Evolutionary conservation across 345 rosid species (phyloP), one percentile per base, ranked within the genome.

Genomic region (Acer saccharum): DNA sequence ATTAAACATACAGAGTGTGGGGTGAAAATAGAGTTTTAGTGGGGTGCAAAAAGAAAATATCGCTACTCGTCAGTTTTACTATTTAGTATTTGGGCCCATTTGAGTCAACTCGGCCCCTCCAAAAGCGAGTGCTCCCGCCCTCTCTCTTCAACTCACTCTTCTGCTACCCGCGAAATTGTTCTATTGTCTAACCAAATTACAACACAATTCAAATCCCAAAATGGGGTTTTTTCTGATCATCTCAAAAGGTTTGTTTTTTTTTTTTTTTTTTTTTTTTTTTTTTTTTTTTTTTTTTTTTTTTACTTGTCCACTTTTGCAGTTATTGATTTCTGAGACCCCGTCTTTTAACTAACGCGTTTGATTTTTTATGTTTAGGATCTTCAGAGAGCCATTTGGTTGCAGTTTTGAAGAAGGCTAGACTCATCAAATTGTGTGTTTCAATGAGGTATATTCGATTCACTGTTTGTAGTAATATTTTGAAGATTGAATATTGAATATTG

Each of bases 301-400:
- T 43, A 4, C 46, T 9, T 7, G 10, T 43, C 10, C 39, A 35
- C 39, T 35, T 35, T 43, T 43, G 46, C 46, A 43, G 46, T 43
- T 46, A 46, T 46, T 46, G 12, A 10, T 11, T 46, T 9, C 11
- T 46, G 50, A 46, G 50, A 46, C 50, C 3, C 50, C 50, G 10
- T 46, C 13, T 46, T 46, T 9, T 46, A 46, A 1, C 50, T 1
- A 10, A 46, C 3, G 2, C 13, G 50, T 46, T 46, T 46, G 50
- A 43, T 8, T 9, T 46, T 46, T 46, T 46, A 9, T 35, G 50
- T 60, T 7, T 60, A 60, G 64, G 27, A 60, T 7, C 3, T 60
- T 17, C 18, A 72, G 65, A 27, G 66, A 72, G 52, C 35, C 20
- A 6, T 72, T 57, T 39, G 57, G 65, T 71, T 72, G 65, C 75